A percentile compares a stretch with the other conserved stretches of the same genome.
phyloP scores from a whole-genome alignment of 169 alveolate species.

The Eimeria acervulina region DNA sequence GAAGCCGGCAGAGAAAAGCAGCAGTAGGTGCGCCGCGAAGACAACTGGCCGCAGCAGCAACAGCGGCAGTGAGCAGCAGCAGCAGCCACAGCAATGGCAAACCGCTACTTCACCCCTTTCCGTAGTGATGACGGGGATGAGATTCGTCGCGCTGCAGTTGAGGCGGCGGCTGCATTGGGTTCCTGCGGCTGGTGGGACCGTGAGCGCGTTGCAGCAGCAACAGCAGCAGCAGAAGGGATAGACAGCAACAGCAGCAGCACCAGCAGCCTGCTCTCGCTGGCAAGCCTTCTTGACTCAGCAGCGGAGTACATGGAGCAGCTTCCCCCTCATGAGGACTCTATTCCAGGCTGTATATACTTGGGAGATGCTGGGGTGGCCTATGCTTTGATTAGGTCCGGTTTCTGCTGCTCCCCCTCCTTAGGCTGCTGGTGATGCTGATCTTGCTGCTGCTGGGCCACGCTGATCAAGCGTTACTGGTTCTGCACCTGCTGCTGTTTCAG shows the following conservation, averaged over 20 bases:
- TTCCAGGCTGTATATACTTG: slow-evolving; percentile 4
- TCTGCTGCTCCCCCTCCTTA: neutral
- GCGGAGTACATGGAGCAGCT: slow-evolving; percentile 24
- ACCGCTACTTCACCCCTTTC: slow-evolving; percentile 29
- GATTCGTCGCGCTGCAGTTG: neutral
- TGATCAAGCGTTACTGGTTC: neutral
- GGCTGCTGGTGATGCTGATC: neutral
- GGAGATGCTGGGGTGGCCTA: slow-evolving; percentile 42
- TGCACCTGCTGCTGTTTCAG: slow-evolving; percentile 11
- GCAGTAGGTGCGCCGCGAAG: too few species aligned
- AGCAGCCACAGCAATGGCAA: slow-evolving; percentile 7
- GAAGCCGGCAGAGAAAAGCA: too few species aligned
- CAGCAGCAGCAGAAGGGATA: slow-evolving; percentile 12
- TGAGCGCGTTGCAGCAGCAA: neutral
- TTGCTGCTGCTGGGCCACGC: neutral
- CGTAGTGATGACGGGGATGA: neutral
- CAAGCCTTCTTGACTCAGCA: slow-evolving; percentile 34
- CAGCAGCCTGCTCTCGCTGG: slow-evolving; percentile 37
- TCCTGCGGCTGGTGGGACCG: slow-evolving; percentile 51
- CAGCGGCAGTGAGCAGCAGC: neutral
- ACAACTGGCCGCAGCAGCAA: neutral
- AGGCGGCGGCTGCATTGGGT: slow-evolving; percentile 44
- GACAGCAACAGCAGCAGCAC: slow-evolving; percentile 8
- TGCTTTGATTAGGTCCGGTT: neutral
- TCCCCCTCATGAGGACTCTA: neutral